phyloP scores from a whole-genome alignment of 176 grass and related monocot species.

The Carex kokanica region DNA sequence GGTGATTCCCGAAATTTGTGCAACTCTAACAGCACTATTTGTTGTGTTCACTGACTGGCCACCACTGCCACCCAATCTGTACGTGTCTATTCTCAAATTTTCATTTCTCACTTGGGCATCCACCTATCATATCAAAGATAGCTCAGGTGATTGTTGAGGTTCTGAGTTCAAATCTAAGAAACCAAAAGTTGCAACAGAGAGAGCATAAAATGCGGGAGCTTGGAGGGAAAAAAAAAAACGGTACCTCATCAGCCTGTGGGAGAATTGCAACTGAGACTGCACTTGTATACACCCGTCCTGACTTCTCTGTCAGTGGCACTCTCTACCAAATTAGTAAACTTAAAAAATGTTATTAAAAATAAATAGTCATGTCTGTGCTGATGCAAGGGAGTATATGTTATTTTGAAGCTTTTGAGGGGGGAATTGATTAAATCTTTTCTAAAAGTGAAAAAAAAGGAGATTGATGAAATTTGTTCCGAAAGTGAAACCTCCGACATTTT shows the following conservation, averaged over 20 bases:
- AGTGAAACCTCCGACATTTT: too few species aligned
- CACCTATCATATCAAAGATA: constrained; percentile 22
- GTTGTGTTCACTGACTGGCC: constrained; percentile 96
- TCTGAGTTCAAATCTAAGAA: neutral
- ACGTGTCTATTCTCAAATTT: constrained; percentile 89
- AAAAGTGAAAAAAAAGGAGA: neutral
- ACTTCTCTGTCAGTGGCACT: constrained; percentile 84
- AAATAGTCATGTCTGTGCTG: neutral
- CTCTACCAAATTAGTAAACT: constrained; percentile 39
- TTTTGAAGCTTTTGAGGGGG: too few species aligned
- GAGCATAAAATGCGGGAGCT: neutral
- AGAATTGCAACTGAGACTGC: constrained; percentile 90
- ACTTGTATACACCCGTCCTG: constrained; percentile 88
- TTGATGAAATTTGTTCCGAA: neutral
- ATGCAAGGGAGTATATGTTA: too few species aligned
- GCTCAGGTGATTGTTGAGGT: neutral
- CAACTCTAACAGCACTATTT: constrained; percentile 84
- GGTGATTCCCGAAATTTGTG: constrained; percentile 69
- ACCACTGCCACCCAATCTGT: constrained; percentile 64
- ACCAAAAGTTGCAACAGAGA: neutral
- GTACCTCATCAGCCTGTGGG: constrained; percentile 87
- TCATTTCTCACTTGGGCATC: constrained; percentile 85
- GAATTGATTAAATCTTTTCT: too few species aligned
- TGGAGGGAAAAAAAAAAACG: neutral
- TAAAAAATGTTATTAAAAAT: neutral